Evolutionary conservation across 2,329 filamentous ascomycete genomes (phyloP).

Genomic region (Rachicladosporium sp.): DNA sequence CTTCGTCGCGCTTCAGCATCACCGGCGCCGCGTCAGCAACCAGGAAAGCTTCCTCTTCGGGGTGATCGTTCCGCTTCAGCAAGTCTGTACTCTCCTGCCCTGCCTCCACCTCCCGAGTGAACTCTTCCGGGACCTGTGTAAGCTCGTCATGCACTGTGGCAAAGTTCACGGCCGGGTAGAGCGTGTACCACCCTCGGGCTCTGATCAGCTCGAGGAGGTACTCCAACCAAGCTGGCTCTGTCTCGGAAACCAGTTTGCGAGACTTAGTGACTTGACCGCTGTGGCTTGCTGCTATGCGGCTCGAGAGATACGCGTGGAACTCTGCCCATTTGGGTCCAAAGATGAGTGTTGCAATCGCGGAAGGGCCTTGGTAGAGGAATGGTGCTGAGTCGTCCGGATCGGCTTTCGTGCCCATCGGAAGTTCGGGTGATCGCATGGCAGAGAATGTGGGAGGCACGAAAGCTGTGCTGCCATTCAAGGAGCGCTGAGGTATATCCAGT

Average conservation of each 20-base stretch:
- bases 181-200: slow-evolving; percentile 61
- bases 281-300: slow-evolving; percentile 37
- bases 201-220: slow-evolving; percentile 65
- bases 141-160: slow-evolving; percentile 70
- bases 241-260: slow-evolving; percentile 51
- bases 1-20: slow-evolving; percentile 26
- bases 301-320: slow-evolving; percentile 66
- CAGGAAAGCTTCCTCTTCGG: slow-evolving; percentile 25
- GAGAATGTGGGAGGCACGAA: slow-evolving; percentile 38
- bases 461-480: slow-evolving; percentile 47
- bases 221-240: slow-evolving; percentile 65
- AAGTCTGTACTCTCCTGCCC: slow-evolving; percentile 2
- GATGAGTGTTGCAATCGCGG: slow-evolving; percentile 68
- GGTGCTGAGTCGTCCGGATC: slow-evolving; percentile 32
- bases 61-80: slow-evolving; percentile 9
- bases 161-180: slow-evolving; percentile 60
- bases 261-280: slow-evolving; percentile 15
- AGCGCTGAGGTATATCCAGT: slow-evolving; percentile 56
- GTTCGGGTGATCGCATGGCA: slow-evolving; percentile 21
- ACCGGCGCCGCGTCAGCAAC: slow-evolving; percentile 15
- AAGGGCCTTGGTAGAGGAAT: slow-evolving; percentile 78
- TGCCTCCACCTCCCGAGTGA: slow-evolving; percentile 10
- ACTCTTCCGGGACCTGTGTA: slow-evolving; percentile 59
- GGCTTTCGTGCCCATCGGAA: slow-evolving; percentile 7
- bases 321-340: slow-evolving; percentile 80